Evolutionary conservation across 2,329 filamentous ascomycete species (phyloP).

Genomic region (Cephalotrichum gorgonifer): DNA sequence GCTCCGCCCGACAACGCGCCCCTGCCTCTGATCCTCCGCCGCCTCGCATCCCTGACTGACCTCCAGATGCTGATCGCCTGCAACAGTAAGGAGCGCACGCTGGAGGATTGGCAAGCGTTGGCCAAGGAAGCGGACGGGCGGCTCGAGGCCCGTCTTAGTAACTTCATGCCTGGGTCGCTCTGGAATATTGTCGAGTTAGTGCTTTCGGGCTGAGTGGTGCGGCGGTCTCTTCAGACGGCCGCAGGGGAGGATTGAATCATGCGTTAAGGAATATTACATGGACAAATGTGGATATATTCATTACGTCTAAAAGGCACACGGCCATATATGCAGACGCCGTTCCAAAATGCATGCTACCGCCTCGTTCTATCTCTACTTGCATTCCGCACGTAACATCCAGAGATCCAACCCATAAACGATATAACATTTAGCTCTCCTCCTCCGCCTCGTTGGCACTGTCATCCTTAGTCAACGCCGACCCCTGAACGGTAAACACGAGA

Average conservation of each 20-base stretch:
- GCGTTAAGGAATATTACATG: too few relatives aligned
- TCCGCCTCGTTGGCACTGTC: not conserved
- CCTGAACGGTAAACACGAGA: not conserved
- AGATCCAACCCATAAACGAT: not conserved
- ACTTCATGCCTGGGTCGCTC: not conserved
- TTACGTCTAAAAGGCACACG: too few relatives aligned
- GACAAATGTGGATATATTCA: too few relatives aligned
- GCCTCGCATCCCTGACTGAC: constrained; percentile 12
- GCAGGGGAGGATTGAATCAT: not conserved
- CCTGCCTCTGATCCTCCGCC: not conserved
- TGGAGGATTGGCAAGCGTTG: not conserved
- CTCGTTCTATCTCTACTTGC: not conserved
- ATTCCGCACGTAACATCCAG: not conserved
- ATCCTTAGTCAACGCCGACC: not conserved
- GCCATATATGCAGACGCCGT: too few relatives aligned
- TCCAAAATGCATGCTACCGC: too few relatives aligned
- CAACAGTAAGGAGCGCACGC: constrained; percentile 19
- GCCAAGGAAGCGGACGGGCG: not conserved
- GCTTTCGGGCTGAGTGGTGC: too few relatives aligned
- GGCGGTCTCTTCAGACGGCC: too few relatives aligned
- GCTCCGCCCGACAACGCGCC: constrained; percentile 19
- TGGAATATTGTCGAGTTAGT: not conserved
- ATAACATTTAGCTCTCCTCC: not conserved
- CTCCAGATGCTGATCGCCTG: constrained; percentile 39
- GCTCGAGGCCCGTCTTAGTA: not conserved